These are phyloP conservation scores for Pseudozyma hubeiensis DNA, from an alignment of 1,284 basidiomycete species.

Conservation along the genomic window DNA sequence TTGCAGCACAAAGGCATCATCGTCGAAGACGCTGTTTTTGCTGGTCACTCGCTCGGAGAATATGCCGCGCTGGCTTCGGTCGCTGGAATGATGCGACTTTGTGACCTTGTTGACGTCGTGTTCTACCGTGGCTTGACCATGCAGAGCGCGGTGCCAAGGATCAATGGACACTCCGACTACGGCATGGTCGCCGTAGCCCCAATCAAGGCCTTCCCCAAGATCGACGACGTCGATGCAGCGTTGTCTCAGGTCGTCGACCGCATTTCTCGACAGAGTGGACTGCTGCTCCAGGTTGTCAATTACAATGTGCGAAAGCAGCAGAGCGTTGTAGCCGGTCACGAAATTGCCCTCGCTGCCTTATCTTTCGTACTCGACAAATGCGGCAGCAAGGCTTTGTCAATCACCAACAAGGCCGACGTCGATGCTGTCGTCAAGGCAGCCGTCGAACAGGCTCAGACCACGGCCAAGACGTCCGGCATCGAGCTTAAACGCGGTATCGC, in stretches of 20 bases:
- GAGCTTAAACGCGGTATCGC: constrained; percentile 93
- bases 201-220: constrained; percentile 93
- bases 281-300: constrained; percentile 86
- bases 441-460: neutral
- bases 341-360: constrained; percentile 89
- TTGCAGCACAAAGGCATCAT: constrained; percentile 95
- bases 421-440: constrained; percentile 77
- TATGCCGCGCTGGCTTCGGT: constrained; percentile 97
- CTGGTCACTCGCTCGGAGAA: constrained; percentile 96
- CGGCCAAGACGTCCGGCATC: constrained; percentile 83
- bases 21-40: constrained; percentile 88
- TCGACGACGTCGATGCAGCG: constrained; percentile 39
- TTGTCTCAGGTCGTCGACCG: constrained; percentile 94
- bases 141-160: constrained; percentile 68
- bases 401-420: constrained; percentile 78
- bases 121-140: constrained; percentile 99
- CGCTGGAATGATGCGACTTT: constrained; percentile 80
- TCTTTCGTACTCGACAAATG: constrained; percentile 98
- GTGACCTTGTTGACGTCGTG: constrained; percentile 93
- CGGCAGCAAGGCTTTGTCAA: constrained; percentile 84
- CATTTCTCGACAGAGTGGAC: constrained; percentile 73
- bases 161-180: constrained; percentile 72
- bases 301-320: constrained; percentile 88
- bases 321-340: constrained; percentile 90
- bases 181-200: constrained; percentile 84